Conservation (phyloP, 1,139 yeast species). For the Geotrichum reessii region DNA sequence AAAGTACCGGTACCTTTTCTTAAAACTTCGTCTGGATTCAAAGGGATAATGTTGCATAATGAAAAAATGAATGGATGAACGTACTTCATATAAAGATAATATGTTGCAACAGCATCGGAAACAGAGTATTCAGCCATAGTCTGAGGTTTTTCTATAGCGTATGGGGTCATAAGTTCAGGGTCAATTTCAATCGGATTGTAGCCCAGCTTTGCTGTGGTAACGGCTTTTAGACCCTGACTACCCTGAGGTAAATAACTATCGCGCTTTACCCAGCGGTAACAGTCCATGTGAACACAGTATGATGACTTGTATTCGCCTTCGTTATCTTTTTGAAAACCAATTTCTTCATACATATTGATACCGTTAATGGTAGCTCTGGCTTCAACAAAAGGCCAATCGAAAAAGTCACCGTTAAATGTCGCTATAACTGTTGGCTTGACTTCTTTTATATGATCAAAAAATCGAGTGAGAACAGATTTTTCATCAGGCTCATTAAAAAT, state of each 20-base stretch:
- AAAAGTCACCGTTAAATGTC: conserved; percentile 96
- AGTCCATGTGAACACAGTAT: conserved; percentile 95
- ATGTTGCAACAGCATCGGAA: conserved; percentile 98
- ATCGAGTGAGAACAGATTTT: conserved; percentile 61
- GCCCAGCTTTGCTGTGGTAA: conserved; percentile 91
- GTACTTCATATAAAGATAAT: conserved; percentile 89
- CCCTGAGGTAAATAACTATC: conserved; percentile 98
- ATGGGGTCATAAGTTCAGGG: conserved; percentile 97
- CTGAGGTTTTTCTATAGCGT: conserved; percentile 92
- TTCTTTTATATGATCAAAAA: conserved; percentile 87
- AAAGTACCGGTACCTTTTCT: conserved; percentile 98
- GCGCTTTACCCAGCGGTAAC: conserved; percentile 97
- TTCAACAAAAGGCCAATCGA: conserved; percentile 99
- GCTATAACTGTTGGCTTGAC: conserved; percentile 91
- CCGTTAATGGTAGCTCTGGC: conserved; percentile 79
- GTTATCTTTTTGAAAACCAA: conserved; percentile 81
- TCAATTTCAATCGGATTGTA: conserved; percentile 95
- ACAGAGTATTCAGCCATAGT: conserved; percentile 92
- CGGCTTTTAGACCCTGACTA: conserved; percentile 96
- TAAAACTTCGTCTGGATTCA: conserved; percentile 92
- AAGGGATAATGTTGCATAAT: conserved; percentile 88
- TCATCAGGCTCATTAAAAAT: conserved; percentile 90
- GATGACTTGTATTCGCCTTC: conserved; percentile 93
- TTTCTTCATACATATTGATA: conserved; percentile 83
- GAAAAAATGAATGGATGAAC: conserved; percentile 97